These are phyloP conservation scores for Olyra latifolia DNA, from an alignment of 176 grass and related monocot genomes.

Conservation along the genomic window DNA sequence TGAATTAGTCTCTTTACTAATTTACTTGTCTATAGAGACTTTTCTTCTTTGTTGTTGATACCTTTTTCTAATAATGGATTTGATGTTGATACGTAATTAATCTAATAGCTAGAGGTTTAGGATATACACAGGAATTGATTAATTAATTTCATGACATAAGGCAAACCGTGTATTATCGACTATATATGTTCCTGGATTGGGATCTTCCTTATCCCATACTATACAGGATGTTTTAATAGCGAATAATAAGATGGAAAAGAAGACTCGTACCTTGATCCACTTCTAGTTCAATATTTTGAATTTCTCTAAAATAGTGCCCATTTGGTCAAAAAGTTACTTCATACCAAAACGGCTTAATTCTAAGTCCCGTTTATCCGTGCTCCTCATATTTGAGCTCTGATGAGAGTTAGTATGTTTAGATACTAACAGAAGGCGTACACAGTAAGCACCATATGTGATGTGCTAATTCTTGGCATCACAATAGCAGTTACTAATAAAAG, in stretches of 20 bases:
- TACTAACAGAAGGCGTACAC: not conserved
- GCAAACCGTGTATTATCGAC: not conserved
- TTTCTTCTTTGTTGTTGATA: slow-evolving; percentile 14
- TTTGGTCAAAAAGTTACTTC: not conserved
- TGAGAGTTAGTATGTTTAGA: not conserved
- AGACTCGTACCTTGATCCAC: not conserved
- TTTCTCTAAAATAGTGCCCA: not conserved
- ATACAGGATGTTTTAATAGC: not conserved
- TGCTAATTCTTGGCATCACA: not conserved
- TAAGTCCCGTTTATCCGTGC: not conserved
- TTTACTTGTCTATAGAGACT: not conserved
- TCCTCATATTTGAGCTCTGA: not conserved
- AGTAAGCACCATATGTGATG: not conserved
- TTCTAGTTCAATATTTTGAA: not conserved
- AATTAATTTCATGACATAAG: not conserved
- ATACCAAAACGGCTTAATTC: too few relatives aligned
- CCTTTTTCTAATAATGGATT: not conserved
- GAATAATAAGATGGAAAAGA: not conserved
- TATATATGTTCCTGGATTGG: not conserved
- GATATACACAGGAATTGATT: not conserved
- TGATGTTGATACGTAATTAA: too few relatives aligned
- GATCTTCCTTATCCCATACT: not conserved
- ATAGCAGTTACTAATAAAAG: not conserved
- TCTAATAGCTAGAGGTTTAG: too few relatives aligned
- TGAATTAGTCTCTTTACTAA: not conserved